Percentiles rank a stretch among this genome's conserved stretches.
Evolutionary conservation across 768 basidiomycete genomes (phyloP).

Genomic region (Hypholoma fasciculare): DNA sequence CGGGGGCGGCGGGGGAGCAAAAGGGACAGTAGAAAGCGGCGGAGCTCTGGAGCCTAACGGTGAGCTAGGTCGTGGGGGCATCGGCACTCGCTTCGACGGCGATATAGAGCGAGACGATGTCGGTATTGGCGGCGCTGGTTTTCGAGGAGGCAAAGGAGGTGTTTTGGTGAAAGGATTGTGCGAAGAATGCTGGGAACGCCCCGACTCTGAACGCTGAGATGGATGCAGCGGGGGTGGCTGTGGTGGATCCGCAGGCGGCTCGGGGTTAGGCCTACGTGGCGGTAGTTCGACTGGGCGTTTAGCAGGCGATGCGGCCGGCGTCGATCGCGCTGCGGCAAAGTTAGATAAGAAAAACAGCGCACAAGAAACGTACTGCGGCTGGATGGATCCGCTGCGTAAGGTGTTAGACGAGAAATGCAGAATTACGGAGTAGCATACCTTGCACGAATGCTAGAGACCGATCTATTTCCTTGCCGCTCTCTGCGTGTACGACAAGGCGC

Average conservation of each 20-base stretch:
- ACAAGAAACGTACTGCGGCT: not conserved
- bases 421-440: constrained; percentile 43
- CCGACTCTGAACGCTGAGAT: constrained; percentile 3
- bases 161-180: constrained; percentile 27
- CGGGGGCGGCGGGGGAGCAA: constrained; percentile 26
- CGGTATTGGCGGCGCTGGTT: constrained; percentile 25
- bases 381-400: not conserved
- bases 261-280: not conserved
- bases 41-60: not conserved
- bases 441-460: constrained; percentile 72
- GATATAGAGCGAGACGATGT: constrained; percentile 14
- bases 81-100: constrained; percentile 9
- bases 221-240: constrained; percentile 4
- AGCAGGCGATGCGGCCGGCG: constrained; percentile 22
- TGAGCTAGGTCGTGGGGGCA: constrained; percentile 12
- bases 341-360: not conserved
- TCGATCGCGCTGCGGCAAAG: not conserved
- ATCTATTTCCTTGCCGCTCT: constrained; percentile 62
- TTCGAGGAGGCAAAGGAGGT: constrained; percentile 56
- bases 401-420: not conserved
- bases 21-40: constrained; percentile 6
- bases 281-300: constrained; percentile 10
- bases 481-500: constrained; percentile 63
- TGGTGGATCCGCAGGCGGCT: constrained; percentile 3
- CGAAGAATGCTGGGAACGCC: constrained; percentile 1